Conservation (phyloP, 1,139 yeast genomes). For the Nakaseomyces glabratus region DNA sequence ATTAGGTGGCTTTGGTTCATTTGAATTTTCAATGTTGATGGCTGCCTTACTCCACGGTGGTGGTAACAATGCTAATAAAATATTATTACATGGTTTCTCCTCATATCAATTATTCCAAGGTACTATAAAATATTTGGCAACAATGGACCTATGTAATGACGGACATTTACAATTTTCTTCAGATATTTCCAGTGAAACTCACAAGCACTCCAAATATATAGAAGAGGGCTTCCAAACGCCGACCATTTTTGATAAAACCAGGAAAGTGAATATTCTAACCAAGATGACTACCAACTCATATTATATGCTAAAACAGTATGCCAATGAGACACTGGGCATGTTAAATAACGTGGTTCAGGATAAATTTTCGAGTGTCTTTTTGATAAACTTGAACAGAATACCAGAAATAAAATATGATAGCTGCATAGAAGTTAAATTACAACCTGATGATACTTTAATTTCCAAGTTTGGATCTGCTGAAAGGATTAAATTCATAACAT, state of each 20-base stretch:
- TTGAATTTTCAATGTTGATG: constrained; percentile 77
- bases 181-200: constrained; percentile 32
- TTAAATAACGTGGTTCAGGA: constrained; percentile 75
- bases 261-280: constrained; percentile 70
- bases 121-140: constrained; percentile 69
- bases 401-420: constrained; percentile 60
- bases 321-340: constrained; percentile 56
- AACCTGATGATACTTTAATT: constrained; percentile 19
- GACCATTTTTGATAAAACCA: constrained; percentile 65
- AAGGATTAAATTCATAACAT: constrained; percentile 62
- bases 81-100: constrained; percentile 77
- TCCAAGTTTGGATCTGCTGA: constrained; percentile 56
- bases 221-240: constrained; percentile 60
- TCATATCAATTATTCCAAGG: constrained; percentile 91
- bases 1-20: constrained; percentile 81
- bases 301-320: constrained; percentile 50
- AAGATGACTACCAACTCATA: constrained; percentile 71
- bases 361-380: constrained; percentile 76
- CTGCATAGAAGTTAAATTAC: constrained; percentile 44
- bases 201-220: constrained; percentile 44
- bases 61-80: constrained; percentile 63
- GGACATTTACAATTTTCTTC: constrained; percentile 66
- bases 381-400: constrained; percentile 47
- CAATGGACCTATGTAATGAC: constrained; percentile 52
- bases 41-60: constrained; percentile 82